A percentile compares a stretch with the other conserved stretches of the same genome.
phyloP scores from a whole-genome alignment of 1,139 yeast genomes.

The Yamadazyma buinensis region DNA sequence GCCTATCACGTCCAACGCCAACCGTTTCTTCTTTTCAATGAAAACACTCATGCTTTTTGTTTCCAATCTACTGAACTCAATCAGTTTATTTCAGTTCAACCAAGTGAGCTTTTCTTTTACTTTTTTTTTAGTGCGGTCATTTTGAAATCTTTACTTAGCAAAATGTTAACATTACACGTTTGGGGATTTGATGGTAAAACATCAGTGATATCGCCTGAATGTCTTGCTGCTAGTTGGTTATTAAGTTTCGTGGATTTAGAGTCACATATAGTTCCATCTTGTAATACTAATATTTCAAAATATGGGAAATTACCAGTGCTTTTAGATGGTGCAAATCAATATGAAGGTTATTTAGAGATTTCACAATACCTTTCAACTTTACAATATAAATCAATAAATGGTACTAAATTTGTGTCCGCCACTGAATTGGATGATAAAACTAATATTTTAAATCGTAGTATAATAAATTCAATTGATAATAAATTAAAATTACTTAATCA shows the following conservation, averaged over 20 bases:
- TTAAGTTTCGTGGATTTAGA: constrained; percentile 12
- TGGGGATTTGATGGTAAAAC: constrained; percentile 48
- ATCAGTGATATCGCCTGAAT: constrained; percentile 39
- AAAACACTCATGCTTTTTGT: constrained; percentile 5
- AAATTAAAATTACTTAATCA: constrained; percentile 49
- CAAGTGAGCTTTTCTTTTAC: too few relatives aligned
- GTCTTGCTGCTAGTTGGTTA: constrained; percentile 37
- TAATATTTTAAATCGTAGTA: constrained; percentile 21
- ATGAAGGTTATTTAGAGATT: constrained; percentile 51
- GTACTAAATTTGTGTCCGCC: too few relatives aligned
- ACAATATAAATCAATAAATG: too few relatives aligned
- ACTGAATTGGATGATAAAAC: too few relatives aligned
- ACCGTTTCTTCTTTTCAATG: constrained; percentile 25
- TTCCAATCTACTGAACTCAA: too few relatives aligned
- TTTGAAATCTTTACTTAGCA: too few relatives aligned
- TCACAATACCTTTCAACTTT: constrained; percentile 15
- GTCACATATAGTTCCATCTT: constrained; percentile 45
- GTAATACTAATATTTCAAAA: constrained; percentile 56
- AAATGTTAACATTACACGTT: constrained; percentile 47
- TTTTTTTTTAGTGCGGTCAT: too few relatives aligned
- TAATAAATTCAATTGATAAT: constrained; percentile 31
- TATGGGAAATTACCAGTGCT: constrained; percentile 57
- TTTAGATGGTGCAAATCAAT: constrained; percentile 17
- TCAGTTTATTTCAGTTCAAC: too few relatives aligned
- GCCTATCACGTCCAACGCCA: constrained; percentile 48